Evolutionary conservation across 257 asterid species (phyloP), one percentile per base, ranked within the genome.

Genomic region (Prunella vulgaris): DNA sequence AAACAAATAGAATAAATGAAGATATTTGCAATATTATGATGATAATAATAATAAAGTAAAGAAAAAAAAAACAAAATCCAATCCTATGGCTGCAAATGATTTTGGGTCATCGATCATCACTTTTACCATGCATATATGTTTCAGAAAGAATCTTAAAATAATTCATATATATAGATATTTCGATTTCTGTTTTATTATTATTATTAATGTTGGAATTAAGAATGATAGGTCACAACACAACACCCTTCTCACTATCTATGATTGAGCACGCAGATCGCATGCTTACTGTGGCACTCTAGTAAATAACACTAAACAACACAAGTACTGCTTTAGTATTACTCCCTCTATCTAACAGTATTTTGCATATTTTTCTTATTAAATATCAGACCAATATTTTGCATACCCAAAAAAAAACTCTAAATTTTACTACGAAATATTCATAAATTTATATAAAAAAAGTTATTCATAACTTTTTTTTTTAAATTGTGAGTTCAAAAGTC

Each of bases 191-290:
- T 1, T 0, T 25, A 17, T 15, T 20, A 10, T 17, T 35, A 7
- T 0, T 25, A 17, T 15, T 20, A 10, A 33, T 35, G 25, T 61
- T 35, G 42, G 35, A 30, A 1, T 2, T 2, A 32, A 33, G 40
- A 33, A 33, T 33, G 40, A 9, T 35, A 7, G 8, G 42, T 35
- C 28, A 1, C 28, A 25, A 25, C 28, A 1, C 28, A 25, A 9
- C 42, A 5, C 3, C 42, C 12, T 35, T 35, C 37, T 66, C 48
- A 7, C 7, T 6, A 2, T 17, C 40, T 10, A 48, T 3, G 27
- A 13, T 33, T 46, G 74, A 46, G 70, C 80, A 76, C 74, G 77
- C 77, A 65, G 60, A 1, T 33, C 76, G 80, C 80, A 61, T 76
- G 80, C 77, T 58, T 8, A 28, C 52, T 65, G 33, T 30, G 77